Percentiles rank a stretch among this genome's conserved stretches.
phyloP scores from a whole-genome alignment of 208 protist genomes.

The Crithidia thermophila region DNA sequence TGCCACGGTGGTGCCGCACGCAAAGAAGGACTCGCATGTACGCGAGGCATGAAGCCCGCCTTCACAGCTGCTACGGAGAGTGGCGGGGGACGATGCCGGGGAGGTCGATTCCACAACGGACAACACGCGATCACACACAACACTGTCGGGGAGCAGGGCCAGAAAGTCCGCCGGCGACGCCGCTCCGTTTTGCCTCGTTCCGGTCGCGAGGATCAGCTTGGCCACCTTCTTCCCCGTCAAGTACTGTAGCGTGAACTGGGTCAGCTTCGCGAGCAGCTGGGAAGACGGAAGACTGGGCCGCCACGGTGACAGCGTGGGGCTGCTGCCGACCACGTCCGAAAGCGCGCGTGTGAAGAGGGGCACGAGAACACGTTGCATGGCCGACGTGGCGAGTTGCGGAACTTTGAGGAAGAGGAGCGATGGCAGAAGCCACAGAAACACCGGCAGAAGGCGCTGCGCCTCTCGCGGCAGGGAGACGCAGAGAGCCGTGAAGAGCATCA shows the following conservation, averaged over 20 bases:
- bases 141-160: slow-evolving; percentile 1
- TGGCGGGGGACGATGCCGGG: not conserved
- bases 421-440: slow-evolving; percentile 6
- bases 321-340: not conserved
- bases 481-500: slow-evolving; percentile 28
- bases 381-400: not conserved
- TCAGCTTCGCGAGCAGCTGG: not conserved
- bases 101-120: not conserved
- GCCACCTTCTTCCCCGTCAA: not conserved
- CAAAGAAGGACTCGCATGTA: slow-evolving; percentile 8
- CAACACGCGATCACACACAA: not conserved
- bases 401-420: not conserved
- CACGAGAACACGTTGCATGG: not conserved
- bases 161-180: not conserved
- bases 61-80: not conserved
- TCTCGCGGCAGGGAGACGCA: slow-evolving; percentile 15
- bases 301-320: not conserved
- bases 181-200: too few species aligned
- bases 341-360: slow-evolving; percentile 1
- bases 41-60: not conserved
- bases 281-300: not conserved
- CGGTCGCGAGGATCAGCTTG: not conserved
- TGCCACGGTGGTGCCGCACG: slow-evolving; percentile 18
- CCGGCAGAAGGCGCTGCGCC: slow-evolving; percentile 11
- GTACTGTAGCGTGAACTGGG: not conserved